Base-by-base conservation (phyloP, 2,329 filamentous ascomycete species). In the Colletotrichum phormii region DNA sequence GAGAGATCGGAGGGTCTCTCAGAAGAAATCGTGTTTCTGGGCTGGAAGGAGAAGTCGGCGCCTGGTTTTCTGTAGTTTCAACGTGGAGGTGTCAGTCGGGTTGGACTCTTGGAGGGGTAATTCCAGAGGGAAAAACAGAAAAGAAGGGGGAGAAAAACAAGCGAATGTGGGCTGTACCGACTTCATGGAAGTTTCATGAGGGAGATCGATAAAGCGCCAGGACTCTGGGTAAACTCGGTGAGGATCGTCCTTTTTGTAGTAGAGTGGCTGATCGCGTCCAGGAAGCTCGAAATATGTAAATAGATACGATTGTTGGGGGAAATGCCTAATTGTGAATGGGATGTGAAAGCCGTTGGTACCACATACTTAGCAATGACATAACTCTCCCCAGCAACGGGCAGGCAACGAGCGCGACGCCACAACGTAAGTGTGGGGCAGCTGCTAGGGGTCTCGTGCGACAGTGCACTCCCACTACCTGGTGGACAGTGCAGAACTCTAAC, bases 21-120 rank as follows among this genome's bases (percentile, higher is more conserved):
- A 8, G 76, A 79, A 18, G 75, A 54, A 46, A 82, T 77, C 58
- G 76, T 82, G 71, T 80, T 79, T 64, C 73, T 76, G 15, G 79
- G 80, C 42, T 78, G 79, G 74, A 82, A 79, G 63, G 78, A 75
- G 72, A 81, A 80, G 59, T 75, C 70, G 35, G 80, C 77, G 49
- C 78, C 80, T 29, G 79, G 80, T 67, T 81, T 81, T 77, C 77
- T 80, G 63, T 55, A 29, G 15, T 57, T 29, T 59, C 42, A 22
- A 24, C 31, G 22, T 53, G 15, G 57, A 73, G 53, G 69, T 51
- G 65, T 72, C n/a, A 72, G 70, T 72, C 15, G 68, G 59, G 53
- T 57, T 37, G 37, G 22, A 26, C 24, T 49, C 57, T 55, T 31
- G 49, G 53, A 29, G 51, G 51, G 33, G 51, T 29, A 55, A 26